phyloP scores from a whole-genome alignment of 495 filamentous ascomycete species.

The Neurospora sp. region DNA sequence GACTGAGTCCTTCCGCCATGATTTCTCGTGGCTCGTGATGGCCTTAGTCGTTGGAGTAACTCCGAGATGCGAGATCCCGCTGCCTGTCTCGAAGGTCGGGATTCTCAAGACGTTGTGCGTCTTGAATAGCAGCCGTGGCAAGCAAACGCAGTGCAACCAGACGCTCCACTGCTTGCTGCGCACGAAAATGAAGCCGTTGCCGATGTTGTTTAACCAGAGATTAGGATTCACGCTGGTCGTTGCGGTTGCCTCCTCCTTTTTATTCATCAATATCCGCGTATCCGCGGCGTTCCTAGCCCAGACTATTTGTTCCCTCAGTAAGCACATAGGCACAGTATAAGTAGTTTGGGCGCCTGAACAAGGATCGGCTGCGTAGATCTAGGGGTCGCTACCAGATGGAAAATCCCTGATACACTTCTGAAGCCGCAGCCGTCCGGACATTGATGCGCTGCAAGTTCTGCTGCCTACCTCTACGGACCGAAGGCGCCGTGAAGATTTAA shows the following conservation, averaged over 20 bases:
- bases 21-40: neutral
- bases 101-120: neutral
- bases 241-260: neutral
- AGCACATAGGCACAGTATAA: neutral
- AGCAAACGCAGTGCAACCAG: neutral
- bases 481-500: neutral
- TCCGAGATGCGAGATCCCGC: neutral
- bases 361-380: neutral
- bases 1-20: neutral
- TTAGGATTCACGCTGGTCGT: neutral
- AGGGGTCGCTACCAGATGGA: neutral
- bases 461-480: neutral
- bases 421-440: neutral
- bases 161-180: neutral
- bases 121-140: neutral
- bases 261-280: neutral
- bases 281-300: neutral
- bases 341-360: neutral
- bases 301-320: neutral
- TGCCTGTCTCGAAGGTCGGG: neutral
- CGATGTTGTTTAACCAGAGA: neutral
- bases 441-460: neutral
- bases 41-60: neutral
- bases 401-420: neutral
- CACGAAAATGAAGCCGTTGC: neutral